These are phyloP conservation scores for Phytophthora syringae DNA, from an alignment of 352 stramenopile species.

Conservation along the genomic window DNA sequence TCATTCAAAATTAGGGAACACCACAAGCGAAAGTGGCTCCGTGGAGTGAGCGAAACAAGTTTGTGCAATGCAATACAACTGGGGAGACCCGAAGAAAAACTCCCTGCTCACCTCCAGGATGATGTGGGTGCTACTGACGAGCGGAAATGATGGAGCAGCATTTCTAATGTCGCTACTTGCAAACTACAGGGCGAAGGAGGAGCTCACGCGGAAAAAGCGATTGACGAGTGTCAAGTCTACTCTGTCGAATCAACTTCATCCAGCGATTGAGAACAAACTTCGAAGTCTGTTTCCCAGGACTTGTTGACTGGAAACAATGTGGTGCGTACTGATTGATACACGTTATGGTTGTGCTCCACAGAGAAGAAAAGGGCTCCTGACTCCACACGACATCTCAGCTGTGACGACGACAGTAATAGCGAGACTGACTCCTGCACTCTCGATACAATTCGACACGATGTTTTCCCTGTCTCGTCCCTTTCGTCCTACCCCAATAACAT, in stretches of 20 bases:
- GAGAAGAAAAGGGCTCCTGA: slow-evolving; percentile 45
- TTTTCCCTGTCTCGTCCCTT: slow-evolving; percentile 9
- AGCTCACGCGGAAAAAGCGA: slow-evolving; percentile 71
- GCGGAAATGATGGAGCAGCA: not conserved
- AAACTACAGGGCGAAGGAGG: slow-evolving; percentile 66
- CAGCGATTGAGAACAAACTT: slow-evolving; percentile 68
- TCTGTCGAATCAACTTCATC: slow-evolving; percentile 79
- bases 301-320: not conserved
- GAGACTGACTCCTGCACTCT: slow-evolving; percentile 19
- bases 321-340: slow-evolving; percentile 1
- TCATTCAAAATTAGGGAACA: slow-evolving; percentile 25
- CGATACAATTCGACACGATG: slow-evolving; percentile 25
- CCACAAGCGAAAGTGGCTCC: slow-evolving; percentile 5
- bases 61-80: slow-evolving; percentile 80
- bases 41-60: not conserved
- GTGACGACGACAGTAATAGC: slow-evolving; percentile 20
- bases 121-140: slow-evolving; percentile 53
- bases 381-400: slow-evolving; percentile 24
- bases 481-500: slow-evolving; percentile 4
- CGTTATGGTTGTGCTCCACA: slow-evolving; percentile 8
- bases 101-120: slow-evolving; percentile 70
- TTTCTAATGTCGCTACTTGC: not conserved
- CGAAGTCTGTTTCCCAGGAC: slow-evolving; percentile 48
- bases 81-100: slow-evolving; percentile 84
- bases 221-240: slow-evolving; percentile 77